phyloP scores from a whole-genome alignment of 2,329 filamentous ascomycete genomes.

The Colletotrichum neosansevieriae region DNA sequence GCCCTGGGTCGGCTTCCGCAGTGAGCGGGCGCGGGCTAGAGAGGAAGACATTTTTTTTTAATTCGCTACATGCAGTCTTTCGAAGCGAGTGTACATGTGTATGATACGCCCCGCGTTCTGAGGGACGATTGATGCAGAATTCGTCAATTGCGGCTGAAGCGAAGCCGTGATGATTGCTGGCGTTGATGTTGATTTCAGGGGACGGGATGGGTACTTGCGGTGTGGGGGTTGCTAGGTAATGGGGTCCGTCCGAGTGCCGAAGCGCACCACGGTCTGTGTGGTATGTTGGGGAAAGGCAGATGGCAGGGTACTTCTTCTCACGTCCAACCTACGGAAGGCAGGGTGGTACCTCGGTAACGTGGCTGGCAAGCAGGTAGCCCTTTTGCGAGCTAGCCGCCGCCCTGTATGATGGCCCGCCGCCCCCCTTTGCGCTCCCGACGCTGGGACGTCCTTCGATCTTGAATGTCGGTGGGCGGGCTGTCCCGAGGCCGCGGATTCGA shows the following conservation, averaged over 20 bases:
- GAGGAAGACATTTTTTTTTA: slow-evolving; percentile 55
- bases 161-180: not conserved
- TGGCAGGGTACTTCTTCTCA: slow-evolving; percentile 7
- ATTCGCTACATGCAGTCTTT: not conserved
- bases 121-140: not conserved
- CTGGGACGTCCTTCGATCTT: not conserved
- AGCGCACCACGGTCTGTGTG: not conserved
- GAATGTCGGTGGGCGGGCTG: not conserved
- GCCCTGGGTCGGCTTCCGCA: slow-evolving; percentile 57
- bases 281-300: not conserved
- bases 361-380: too few species aligned
- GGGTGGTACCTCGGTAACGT: slow-evolving; percentile 1
- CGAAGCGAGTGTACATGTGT: too few species aligned
- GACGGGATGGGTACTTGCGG: slow-evolving; percentile 19
- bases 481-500: not conserved
- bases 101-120: not conserved
- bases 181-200: slow-evolving; percentile 37
- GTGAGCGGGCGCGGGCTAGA: slow-evolving; percentile 60
- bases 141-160: not conserved
- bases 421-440: not conserved
- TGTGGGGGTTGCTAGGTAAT: slow-evolving; percentile 27
- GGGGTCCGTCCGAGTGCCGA: not conserved
- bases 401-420: not conserved
- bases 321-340: not conserved
- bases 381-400: not conserved